phyloP scores from a whole-genome alignment of 352 stramenopile species.

The Sclerospora graminicola region DNA sequence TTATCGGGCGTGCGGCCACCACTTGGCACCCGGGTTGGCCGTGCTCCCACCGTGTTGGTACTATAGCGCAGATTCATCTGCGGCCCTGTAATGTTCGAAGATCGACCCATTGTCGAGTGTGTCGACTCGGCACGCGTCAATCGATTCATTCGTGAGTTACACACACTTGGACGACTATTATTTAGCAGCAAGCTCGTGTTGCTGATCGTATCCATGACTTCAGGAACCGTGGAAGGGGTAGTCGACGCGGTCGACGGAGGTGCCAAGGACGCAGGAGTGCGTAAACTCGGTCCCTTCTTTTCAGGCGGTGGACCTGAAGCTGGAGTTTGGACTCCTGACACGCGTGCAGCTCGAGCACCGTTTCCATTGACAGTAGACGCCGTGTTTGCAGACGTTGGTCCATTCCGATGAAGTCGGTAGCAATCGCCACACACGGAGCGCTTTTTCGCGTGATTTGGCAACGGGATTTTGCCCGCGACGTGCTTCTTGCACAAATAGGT shows the following conservation, averaged over 20 bases:
- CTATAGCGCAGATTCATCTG: constrained; percentile 46
- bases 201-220: constrained; percentile 21
- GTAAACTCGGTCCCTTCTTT: constrained; percentile 16
- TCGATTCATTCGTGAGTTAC: constrained; percentile 17
- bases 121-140: constrained; percentile 35
- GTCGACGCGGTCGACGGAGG: constrained; percentile 19
- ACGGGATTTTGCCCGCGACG: constrained; percentile 58
- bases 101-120: constrained; percentile 31
- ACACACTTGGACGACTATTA: constrained; percentile 9
- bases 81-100: constrained; percentile 33
- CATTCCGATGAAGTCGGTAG: constrained; percentile 51
- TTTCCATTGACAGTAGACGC: constrained; percentile 6
- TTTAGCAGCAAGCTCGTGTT: constrained; percentile 21
- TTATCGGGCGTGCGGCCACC: constrained; percentile 17
- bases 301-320: constrained; percentile 13
- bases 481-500: constrained; percentile 72
- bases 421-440: constrained; percentile 68
- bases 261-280: constrained; percentile 8
- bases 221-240: constrained; percentile 11
- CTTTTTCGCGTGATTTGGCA: constrained; percentile 54
- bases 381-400: constrained; percentile 32
- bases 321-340: constrained; percentile 17
- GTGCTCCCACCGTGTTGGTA: constrained; percentile 20
- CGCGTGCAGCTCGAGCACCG: constrained; percentile 11
- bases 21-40: constrained; percentile 11